Evolutionary conservation across 495 filamentous ascomycete genomes (phyloP).

Genomic region (Ascodesmis nigricans): DNA sequence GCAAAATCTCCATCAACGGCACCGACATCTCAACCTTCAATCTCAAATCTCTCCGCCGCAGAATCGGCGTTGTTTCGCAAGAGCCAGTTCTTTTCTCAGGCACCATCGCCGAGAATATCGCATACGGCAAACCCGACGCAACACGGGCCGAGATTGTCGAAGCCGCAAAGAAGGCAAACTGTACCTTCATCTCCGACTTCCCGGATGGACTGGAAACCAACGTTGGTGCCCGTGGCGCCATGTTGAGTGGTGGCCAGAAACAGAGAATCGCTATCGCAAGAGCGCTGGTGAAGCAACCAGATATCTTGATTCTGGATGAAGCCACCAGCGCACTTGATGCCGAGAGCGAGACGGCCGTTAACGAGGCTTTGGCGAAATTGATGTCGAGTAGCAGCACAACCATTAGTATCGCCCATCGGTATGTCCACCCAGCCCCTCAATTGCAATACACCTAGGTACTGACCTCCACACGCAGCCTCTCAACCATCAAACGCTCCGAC

Average conservation of each 20-base stretch:
- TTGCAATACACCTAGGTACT: background rate
- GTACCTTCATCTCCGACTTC: slow-evolving; percentile 87
- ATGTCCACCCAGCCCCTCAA: background rate
- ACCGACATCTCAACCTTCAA: slow-evolving; percentile 73
- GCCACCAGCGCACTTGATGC: slow-evolving; percentile 84
- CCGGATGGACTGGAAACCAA: slow-evolving; percentile 87
- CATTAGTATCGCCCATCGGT: slow-evolving; percentile 82
- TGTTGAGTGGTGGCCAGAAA: slow-evolving; percentile 90
- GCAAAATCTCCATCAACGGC: slow-evolving; percentile 64
- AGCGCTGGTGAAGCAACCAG: slow-evolving; percentile 82
- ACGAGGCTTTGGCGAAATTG: slow-evolving; percentile 59
- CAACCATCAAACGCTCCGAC: slow-evolving; percentile 88
- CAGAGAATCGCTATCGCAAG: slow-evolving; percentile 93
- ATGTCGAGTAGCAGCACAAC: slow-evolving; percentile 62
- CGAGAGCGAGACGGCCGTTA: slow-evolving; percentile 92
- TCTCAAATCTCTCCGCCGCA: slow-evolving; percentile 75
- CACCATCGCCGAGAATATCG: slow-evolving; percentile 87
- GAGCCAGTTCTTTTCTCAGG: slow-evolving; percentile 94
- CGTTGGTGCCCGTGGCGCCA: slow-evolving; percentile 78
- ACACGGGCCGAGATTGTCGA: slow-evolving; percentile 58
- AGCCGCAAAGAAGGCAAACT: slow-evolving; percentile 87
- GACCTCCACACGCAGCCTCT: slow-evolving; percentile 26
- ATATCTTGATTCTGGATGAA: slow-evolving; percentile 92
- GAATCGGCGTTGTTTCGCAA: slow-evolving; percentile 86
- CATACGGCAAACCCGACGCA: slow-evolving; percentile 70